These are phyloP conservation scores for Phytophthora palmivora DNA, from an alignment of 352 stramenopile genomes.

Conservation along the genomic window DNA sequence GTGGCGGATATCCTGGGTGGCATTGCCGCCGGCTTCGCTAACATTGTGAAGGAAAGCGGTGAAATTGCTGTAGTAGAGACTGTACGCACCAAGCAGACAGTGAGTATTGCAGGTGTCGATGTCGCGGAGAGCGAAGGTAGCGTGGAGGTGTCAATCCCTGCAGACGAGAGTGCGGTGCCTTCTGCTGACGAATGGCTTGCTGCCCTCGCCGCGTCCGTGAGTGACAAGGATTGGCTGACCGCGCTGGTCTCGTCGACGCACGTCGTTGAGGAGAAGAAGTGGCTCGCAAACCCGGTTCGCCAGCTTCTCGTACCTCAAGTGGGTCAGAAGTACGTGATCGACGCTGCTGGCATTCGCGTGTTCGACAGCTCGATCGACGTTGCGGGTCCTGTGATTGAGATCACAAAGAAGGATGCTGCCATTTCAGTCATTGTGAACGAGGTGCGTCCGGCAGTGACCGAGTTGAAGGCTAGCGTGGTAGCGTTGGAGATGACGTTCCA, in stretches of 20 bases:
- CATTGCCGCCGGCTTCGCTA: constrained; percentile 65
- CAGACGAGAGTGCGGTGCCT: constrained; percentile 32
- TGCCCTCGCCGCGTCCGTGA: constrained; percentile 40
- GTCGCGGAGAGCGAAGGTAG: constrained; percentile 33
- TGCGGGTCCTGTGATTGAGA: constrained; percentile 55
- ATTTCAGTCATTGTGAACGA: constrained; percentile 68
- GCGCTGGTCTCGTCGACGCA: constrained; percentile 60
- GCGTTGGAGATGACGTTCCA: constrained; percentile 66
- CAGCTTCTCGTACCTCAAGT: constrained; percentile 56
- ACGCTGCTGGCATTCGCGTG: constrained; percentile 41
- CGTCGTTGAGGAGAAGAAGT: constrained; percentile 61
- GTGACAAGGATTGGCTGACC: constrained; percentile 59
- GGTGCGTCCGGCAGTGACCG: constrained; percentile 59
- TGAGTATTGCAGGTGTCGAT: constrained; percentile 33
- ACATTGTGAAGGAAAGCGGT: constrained; percentile 47
- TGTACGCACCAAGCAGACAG: constrained; percentile 10
- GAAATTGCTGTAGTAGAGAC: constrained; percentile 2
- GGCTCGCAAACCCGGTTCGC: constrained; percentile 71
- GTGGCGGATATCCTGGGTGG: constrained; percentile 77
- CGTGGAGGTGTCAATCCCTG: constrained; percentile 41
- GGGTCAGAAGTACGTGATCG: constrained; percentile 53
- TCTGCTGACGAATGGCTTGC: constrained; percentile 51
- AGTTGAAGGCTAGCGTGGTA: constrained; percentile 51
- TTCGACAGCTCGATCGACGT: constrained; percentile 48
- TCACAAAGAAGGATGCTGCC: constrained; percentile 40